Evolutionary conservation across 805 yeast species (phyloP).

Genomic region (Priceomyces carsonii): DNA sequence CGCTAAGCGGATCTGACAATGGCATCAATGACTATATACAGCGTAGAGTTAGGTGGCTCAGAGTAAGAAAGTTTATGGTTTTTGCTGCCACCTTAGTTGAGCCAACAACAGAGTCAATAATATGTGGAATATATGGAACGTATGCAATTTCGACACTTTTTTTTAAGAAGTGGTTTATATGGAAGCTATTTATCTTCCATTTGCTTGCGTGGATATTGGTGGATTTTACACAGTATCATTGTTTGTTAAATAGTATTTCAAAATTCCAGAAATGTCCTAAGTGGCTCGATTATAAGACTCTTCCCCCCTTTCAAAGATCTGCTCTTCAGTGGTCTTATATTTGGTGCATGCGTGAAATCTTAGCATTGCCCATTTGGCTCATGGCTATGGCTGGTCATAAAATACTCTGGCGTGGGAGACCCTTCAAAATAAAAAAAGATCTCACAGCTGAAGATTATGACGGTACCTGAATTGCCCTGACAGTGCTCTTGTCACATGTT

Average conservation of each 20-base stretch:
- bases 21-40: constrained; percentile 55
- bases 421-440: constrained; percentile 71
- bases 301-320: constrained; percentile 17
- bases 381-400: constrained; percentile 75
- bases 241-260: constrained; percentile 34
- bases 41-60: constrained; percentile 79
- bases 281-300: constrained; percentile 22
- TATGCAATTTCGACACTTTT: constrained; percentile 54
- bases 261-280: constrained; percentile 18
- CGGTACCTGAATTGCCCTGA: no score
- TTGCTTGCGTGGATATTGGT: constrained; percentile 60
- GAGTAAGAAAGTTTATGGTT: constrained; percentile 88
- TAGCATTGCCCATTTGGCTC: constrained; percentile 85
- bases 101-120: constrained; percentile 79
- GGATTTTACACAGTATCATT: constrained; percentile 61
- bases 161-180: constrained; percentile 29
- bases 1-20: constrained; percentile 46
- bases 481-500: no score
- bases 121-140: constrained; percentile 68
- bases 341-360: constrained; percentile 70
- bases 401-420: constrained; percentile 78
- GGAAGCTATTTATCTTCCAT: constrained; percentile 49
- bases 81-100: constrained; percentile 79
- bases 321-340: constrained; percentile 27
- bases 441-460: constrained; percentile 76